Evolutionary conservation across 305 asterid species (phyloP), one percentile per base, ranked within the genome.

Genomic region (Fraxinus latifolia): DNA sequence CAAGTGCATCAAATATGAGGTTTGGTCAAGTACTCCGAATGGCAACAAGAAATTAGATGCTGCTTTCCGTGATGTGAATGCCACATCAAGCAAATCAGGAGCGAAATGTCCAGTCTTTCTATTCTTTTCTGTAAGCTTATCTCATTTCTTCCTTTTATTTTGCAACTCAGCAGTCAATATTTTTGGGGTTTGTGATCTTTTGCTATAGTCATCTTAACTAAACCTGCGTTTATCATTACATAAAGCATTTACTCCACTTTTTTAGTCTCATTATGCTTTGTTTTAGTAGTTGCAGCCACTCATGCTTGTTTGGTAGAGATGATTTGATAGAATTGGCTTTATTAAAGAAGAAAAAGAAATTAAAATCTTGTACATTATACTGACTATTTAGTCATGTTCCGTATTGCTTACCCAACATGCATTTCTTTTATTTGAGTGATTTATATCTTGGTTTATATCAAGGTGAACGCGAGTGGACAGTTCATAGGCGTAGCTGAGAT

Each of bases 391-490:
- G 36, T 67, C 37, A 27, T 27, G 37, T 67, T 67, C 19, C 8
- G 11, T 67, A 62, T 9, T 60, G 71, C 71, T 60, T 23, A 25
- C 34, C 74, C 17, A 67, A 25, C 21, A 27, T 1, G 74, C 7
- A 3, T 14, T 67, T 67, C 21, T 67, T 67, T 25, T 25, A 15
- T 62, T 62, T 23, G 29, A 62, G 32, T 77, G 62, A 33, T 21
- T 47, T 75, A 17, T 0, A 2, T 53, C 19, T 14, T 47, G 71
- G 6, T 76, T 34, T 6, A 47, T 39, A 73, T 79, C 78, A 85
- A 91, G 97, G 97, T 91, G 23, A 92, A 93, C 79, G 90, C 91
- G 79, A 93, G 97, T 83, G 97, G 97, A 23, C 97, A 93, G 87
- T 93, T 93, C 83, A 83, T 92, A 31, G 97, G 97, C 37, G 91